Evolutionary conservation across 2,329 filamentous ascomycete genomes (phyloP), one percentile per base, ranked within the genome.

Genomic region (Xylaria sp.): DNA sequence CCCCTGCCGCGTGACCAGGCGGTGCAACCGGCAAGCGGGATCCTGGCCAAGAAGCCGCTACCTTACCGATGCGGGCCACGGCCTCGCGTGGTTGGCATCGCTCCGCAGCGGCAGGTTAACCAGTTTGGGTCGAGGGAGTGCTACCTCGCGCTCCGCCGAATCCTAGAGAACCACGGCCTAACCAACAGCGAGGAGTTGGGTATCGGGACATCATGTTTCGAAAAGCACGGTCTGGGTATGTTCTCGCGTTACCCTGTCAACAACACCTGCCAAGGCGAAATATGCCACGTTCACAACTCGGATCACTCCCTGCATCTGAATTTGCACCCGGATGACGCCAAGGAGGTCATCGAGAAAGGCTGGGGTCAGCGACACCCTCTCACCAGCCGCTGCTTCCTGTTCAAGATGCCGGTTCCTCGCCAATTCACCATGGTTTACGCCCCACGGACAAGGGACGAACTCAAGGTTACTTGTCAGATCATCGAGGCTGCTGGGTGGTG

Each of bases 401-500:
- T 90, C 71, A 84, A 85, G 70, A 86, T 89, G 76, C 92, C 92
- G 60, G 89, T 96, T 65, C 92, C 93, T 0, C 82, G 85, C 3
- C 90, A 91, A 51, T 97, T 97, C 79, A 84, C 93, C 66, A 90
- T 97, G 89, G 84, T 97, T 4, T 97, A 97, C 81, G 92, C 93
- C 20, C 93, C 94, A 1, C 83, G 92, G 75, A 81, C 86, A 83
- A 74, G 80, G 67, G 84, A 86, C 31, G 93, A 97, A 78, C 80
- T 96, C 31, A 84, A 87, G 62, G 85, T 89, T 60, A 86, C 94
- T 3, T 86, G 88, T 78, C 83, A 84, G 72, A 92, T 97, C 73
- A 89, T 96, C 65, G 87, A 89, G 73, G 92, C 93, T 2, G 91
- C 91, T 3, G 88, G 90, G 25, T 95, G 91, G 69, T 71, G 69